Evolutionary conservation across 352 stramenopile species (phyloP).

Genomic region (Pythium sp.): DNA sequence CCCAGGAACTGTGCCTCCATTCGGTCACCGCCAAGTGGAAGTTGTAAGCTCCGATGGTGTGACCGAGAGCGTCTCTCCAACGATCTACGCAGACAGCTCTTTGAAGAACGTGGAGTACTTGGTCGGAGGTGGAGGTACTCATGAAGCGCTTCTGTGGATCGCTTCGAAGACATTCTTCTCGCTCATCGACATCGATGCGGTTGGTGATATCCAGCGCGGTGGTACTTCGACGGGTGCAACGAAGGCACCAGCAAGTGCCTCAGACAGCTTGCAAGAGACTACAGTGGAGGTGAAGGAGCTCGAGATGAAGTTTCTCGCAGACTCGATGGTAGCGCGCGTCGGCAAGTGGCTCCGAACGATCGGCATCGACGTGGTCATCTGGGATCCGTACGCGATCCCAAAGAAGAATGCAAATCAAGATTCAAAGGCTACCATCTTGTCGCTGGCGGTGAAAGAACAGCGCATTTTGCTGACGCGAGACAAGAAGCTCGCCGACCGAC

Average conservation of each 20-base stretch:
- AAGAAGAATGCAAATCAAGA: constrained; percentile 35
- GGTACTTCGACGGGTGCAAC: constrained; percentile 18
- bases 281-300: neutral
- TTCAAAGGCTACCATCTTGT: constrained; percentile 45
- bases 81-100: constrained; percentile 41
- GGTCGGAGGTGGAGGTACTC: constrained; percentile 42
- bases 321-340: constrained; percentile 71
- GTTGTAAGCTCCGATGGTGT: neutral
- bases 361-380: constrained; percentile 69
- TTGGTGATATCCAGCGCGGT: constrained; percentile 45
- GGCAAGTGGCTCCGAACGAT: constrained; percentile 74
- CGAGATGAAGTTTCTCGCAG: constrained; percentile 54
- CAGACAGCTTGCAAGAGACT: neutral
- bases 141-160: constrained; percentile 43
- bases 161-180: constrained; percentile 41
- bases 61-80: neutral
- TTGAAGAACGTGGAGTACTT: constrained; percentile 36
- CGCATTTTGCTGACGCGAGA: constrained; percentile 76
- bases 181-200: constrained; percentile 32
- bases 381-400: constrained; percentile 41
- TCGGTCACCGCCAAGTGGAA: constrained; percentile 33
- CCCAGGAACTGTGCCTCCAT: constrained; percentile 58
- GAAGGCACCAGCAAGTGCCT: neutral
- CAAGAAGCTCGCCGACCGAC: constrained; percentile 64
- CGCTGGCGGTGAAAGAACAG: constrained; percentile 48